These are phyloP conservation scores for Colletotrichum horii DNA, from an alignment of 2,329 filamentous ascomycete genomes.

Conservation along the genomic window DNA sequence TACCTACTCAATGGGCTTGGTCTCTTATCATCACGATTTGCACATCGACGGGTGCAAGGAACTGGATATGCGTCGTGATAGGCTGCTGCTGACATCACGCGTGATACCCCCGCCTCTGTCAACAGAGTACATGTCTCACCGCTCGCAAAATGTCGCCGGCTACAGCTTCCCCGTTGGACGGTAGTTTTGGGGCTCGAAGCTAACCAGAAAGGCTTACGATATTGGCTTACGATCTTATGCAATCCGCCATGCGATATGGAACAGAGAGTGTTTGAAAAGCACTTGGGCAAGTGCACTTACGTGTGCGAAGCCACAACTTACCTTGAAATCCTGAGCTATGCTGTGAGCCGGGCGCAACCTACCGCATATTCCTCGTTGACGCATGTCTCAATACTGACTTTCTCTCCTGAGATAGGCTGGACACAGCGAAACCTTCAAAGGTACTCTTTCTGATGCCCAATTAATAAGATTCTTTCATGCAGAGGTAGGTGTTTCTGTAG, in stretches of 20 bases:
- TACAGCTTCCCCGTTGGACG: neutral
- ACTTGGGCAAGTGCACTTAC: neutral
- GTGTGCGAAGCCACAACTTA: neutral
- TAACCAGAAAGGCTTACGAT: neutral
- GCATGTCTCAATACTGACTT: too few relatives aligned
- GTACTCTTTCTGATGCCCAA: neutral
- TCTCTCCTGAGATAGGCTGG: too few relatives aligned
- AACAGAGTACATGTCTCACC: neutral
- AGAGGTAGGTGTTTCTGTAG: neutral
- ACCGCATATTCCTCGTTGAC: neutral
- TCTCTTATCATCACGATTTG: neutral
- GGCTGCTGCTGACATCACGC: neutral
- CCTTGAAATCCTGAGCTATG: neutral
- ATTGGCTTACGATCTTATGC: neutral
- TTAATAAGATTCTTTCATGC: neutral
- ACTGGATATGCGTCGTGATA: neutral
- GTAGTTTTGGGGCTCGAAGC: neutral
- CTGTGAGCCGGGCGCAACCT: neutral
- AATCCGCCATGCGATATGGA: neutral
- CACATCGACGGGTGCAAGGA: neutral
- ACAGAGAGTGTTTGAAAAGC: neutral
- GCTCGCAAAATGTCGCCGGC: neutral
- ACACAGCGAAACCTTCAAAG: fast-evolving
- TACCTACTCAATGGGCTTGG: fast-evolving
- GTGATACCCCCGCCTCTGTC: neutral